Evolutionary conservation across 2,329 filamentous ascomycete species (phyloP), one percentile per base, ranked within the genome.

Genomic region (Fusarium continuum): DNA sequence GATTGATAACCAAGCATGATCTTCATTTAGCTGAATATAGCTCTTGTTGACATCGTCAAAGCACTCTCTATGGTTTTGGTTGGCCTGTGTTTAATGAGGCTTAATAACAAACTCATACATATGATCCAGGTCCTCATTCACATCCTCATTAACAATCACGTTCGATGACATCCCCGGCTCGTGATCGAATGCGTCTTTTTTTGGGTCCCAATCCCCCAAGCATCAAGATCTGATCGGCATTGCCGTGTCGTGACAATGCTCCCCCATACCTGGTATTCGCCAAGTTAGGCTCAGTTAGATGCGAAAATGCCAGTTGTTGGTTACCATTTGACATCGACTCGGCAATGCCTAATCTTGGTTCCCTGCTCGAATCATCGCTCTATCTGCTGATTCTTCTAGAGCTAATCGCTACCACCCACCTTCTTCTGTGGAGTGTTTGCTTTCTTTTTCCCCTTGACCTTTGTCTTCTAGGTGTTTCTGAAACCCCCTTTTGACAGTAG

Each of bases 1-100:
- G 39, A 55, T 61, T 32, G 36, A 64, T 54, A 64, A 47, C 55
- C 55, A 44, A 51, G 35, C 36, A 44, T 56, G 49, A 43, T 57
- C 40, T 32, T 29, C 26, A 8, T 20, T 28, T 28, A 22, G 26
- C 34, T 31, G 28, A 19, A 38, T 45, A 22, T 47, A 19, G 20
- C 39, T 31, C 41, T 26, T 31, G 23, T 28, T 29, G 16, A 40
- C 17, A 28, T 44, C 26, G 29, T 34, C 23, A 63, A 35, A 29
- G 45, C 26, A 8, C 26, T 26, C 16, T 22, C 34, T 16, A 39
- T 13, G 5, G 16, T 38, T 44, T 20, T 61, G 40, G 48, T 46
- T 54, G 31, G 46, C 28, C 14, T 16, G 13, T 38, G 22, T 28
- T 47, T 43, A 29, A 61, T 61, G 41, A 61, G 35, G 13, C 41